Conservation (phyloP, 202 grass and related monocot genomes). For the Hordeum pubiflorum region DNA sequence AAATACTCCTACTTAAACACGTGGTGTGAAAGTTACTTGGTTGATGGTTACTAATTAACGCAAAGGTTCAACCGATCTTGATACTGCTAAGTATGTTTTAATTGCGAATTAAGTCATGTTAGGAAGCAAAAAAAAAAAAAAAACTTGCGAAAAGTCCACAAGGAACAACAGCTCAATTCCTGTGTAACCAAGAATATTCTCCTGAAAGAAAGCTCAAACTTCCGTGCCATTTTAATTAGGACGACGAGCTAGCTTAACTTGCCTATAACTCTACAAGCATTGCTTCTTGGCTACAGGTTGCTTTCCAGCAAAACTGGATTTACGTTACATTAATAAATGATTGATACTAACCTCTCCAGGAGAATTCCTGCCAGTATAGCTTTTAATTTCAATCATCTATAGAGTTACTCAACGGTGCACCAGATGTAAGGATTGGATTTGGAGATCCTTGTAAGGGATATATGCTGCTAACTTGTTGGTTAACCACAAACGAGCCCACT, state of each 20-base stretch:
- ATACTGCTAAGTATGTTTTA: not conserved
- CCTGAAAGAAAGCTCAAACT: not conserved
- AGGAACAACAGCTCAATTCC: not conserved
- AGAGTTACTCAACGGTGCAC: slow-evolving; percentile 19
- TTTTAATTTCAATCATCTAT: not conserved
- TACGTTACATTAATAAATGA: not conserved
- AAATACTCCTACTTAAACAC: not conserved
- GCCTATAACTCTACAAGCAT: not conserved
- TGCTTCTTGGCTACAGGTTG: not conserved
- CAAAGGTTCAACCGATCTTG: not conserved
- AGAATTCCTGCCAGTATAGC: not conserved
- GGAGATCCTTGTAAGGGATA: slow-evolving; percentile 40
- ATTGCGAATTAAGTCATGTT: not conserved
- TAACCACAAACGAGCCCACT: not conserved
- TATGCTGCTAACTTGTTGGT: slow-evolving; percentile 9
- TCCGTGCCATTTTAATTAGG: not conserved
- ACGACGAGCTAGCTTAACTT: not conserved
- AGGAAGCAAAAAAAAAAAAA: not conserved
- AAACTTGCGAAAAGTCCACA: not conserved
- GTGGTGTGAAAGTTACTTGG: not conserved
- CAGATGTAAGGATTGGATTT: slow-evolving; percentile 15
- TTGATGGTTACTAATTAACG: no score
- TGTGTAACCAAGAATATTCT: not conserved
- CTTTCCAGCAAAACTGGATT: not conserved
- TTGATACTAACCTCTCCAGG: not conserved